Conservation (phyloP, 441 rosid genomes). For the Geranium incanum region DNA sequence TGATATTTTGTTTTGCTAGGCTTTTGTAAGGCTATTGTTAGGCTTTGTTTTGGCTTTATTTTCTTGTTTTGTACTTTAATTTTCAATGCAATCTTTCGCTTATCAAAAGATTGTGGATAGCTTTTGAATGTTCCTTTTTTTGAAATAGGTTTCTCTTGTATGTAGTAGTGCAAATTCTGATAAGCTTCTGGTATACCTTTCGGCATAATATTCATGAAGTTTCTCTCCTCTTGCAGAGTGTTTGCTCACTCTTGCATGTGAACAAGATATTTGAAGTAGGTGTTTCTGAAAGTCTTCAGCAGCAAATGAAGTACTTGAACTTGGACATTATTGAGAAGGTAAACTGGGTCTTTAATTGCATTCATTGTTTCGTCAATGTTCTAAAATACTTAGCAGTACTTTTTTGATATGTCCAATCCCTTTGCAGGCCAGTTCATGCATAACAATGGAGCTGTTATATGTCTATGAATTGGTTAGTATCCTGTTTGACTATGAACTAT, state of each 20-base stretch:
- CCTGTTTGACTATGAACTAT: conserved; percentile 6
- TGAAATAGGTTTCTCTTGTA: background rate
- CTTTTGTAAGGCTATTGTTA: too few species aligned
- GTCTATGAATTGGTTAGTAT: conserved; percentile 71
- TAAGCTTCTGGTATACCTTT: background rate
- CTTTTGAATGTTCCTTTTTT: too few species aligned
- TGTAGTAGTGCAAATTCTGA: background rate
- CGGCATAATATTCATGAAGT: conserved; percentile 5
- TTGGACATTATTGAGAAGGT: conserved; percentile 73
- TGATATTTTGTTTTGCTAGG: too few species aligned
- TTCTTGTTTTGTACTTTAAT: too few species aligned
- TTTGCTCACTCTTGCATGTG: conserved; percentile 73
- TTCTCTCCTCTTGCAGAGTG: conserved; percentile 45
- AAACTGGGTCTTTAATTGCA: conserved; percentile 16
- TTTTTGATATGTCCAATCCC: conserved; percentile 16
- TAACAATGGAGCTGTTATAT: conserved; percentile 77
- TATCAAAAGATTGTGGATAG: too few species aligned
- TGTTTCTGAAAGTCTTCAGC: conserved; percentile 55
- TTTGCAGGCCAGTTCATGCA: conserved; percentile 64
- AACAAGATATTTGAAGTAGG: conserved; percentile 84
- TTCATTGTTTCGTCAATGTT: conserved; percentile 13
- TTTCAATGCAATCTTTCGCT: too few species aligned
- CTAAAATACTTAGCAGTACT: conserved; percentile 6
- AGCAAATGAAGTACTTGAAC: conserved; percentile 57
- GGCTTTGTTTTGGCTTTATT: too few species aligned